These are phyloP conservation scores for Nakazawaea molendinolei DNA, from an alignment of 805 yeast species.

Conservation along the genomic window DNA sequence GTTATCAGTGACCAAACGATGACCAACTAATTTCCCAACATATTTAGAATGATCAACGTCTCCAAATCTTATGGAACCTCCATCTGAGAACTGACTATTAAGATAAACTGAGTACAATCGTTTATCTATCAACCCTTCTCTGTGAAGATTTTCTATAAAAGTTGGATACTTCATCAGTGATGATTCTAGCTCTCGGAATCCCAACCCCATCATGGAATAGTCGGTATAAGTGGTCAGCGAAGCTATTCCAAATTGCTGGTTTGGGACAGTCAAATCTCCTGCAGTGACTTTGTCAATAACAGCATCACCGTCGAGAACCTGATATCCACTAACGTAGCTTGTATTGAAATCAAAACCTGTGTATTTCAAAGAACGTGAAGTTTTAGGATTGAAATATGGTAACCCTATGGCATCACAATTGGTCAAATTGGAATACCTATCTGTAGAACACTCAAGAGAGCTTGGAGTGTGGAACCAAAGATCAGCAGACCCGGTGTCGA, in stretches of 20 bases:
- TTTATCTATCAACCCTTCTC: slow-evolving; percentile 22
- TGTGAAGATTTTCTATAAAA: slow-evolving; percentile 19
- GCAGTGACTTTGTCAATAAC: slow-evolving; percentile 17
- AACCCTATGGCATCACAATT: slow-evolving; percentile 7
- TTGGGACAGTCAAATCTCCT: slow-evolving; percentile 11
- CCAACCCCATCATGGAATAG: slow-evolving; percentile 18
- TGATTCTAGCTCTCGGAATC: too few species aligned
- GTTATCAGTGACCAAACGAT: slow-evolving; percentile 6
- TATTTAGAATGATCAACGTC: slow-evolving; percentile 24
- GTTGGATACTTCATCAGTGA: slow-evolving; percentile 15
- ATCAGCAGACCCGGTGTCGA: slow-evolving; percentile 26
- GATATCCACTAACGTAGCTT: slow-evolving; percentile 6
- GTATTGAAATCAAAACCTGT: neutral
- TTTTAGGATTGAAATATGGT: slow-evolving; percentile 2
- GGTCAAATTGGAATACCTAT: slow-evolving; percentile 12
- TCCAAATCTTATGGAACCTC: slow-evolving; percentile 26
- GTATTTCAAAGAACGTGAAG: slow-evolving; percentile 1
- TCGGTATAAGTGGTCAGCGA: slow-evolving; percentile 10
- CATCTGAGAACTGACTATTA: slow-evolving; percentile 15
- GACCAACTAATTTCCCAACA: slow-evolving; percentile 15
- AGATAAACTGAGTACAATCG: slow-evolving; percentile 23
- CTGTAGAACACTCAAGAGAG: slow-evolving; percentile 11
- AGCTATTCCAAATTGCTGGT: slow-evolving; percentile 18
- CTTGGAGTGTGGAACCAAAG: slow-evolving; percentile 22
- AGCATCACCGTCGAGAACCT: slow-evolving; percentile 14